Conservation (phyloP, 2,329 filamentous ascomycete species). For the Corynespora cassiicola region DNA sequence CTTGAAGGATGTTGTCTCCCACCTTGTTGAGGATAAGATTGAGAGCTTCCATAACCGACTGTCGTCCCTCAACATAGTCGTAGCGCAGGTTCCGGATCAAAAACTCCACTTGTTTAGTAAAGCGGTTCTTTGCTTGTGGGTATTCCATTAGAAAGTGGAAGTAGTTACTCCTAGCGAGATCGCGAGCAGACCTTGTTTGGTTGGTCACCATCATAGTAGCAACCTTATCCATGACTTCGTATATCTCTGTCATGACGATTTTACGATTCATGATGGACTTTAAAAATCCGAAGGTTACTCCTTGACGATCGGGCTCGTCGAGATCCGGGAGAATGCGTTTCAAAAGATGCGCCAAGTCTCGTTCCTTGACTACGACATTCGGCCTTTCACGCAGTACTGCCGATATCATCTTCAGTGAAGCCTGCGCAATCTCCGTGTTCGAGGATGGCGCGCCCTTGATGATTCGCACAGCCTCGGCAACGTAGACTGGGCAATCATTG, state of each 20-base stretch:
- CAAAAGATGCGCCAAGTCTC: constrained; percentile 81
- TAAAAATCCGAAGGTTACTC: constrained; percentile 93
- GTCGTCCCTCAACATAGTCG: constrained; percentile 82
- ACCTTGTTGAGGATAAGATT: constrained; percentile 84
- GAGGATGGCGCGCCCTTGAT: constrained; percentile 80
- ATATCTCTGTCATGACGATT: constrained; percentile 84
- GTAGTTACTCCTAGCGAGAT: constrained; percentile 87
- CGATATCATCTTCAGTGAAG: constrained; percentile 85
- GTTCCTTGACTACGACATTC: constrained; percentile 78
- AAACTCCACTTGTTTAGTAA: constrained; percentile 88
- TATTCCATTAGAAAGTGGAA: constrained; percentile 95
- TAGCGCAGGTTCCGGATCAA: constrained; percentile 91
- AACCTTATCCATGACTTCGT: constrained; percentile 83
- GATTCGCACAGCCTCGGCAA: constrained; percentile 82
- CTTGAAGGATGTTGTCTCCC: constrained; percentile 75
- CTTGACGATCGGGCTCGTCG: constrained; percentile 89
- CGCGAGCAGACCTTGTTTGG: constrained; percentile 84
- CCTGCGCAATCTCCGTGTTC: constrained; percentile 83
- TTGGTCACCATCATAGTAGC: constrained; percentile 96
- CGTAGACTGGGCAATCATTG: constrained; percentile 76
- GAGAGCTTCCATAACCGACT: constrained; percentile 92
- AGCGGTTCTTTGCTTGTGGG: constrained; percentile 86
- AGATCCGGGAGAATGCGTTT: constrained; percentile 84
- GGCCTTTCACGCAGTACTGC: constrained; percentile 83
- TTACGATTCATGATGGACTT: constrained; percentile 85